Evolutionary conservation across 495 filamentous ascomycete species (phyloP).

Genomic region (Daldinia concentrica): DNA sequence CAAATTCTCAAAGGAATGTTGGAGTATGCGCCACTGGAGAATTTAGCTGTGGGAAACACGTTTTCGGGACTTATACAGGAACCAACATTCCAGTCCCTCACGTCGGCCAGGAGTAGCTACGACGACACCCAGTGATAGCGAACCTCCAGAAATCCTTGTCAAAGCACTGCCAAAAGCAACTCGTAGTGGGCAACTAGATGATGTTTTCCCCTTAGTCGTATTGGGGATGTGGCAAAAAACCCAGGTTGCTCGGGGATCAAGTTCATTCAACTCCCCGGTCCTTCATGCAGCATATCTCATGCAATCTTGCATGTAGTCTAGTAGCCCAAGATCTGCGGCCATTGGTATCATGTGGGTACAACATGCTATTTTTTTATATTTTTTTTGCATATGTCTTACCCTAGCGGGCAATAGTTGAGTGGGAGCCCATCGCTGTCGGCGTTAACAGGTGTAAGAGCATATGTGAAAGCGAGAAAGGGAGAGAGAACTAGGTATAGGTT

Average conservation of each 20-base stretch:
- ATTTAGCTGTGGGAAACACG: slow-evolving; percentile 35
- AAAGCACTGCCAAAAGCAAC: slow-evolving; percentile 18
- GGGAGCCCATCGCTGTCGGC: slow-evolving; percentile 11
- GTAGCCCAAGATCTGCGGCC: slow-evolving; percentile 19
- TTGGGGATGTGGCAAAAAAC: slow-evolving; percentile 25
- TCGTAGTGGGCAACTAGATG: slow-evolving; percentile 4
- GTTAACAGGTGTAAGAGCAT: slow-evolving; percentile 10
- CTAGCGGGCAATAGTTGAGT: slow-evolving; percentile 25
- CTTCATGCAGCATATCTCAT: slow-evolving; percentile 27
- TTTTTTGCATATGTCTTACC: slow-evolving; percentile 33
- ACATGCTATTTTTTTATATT: slow-evolving; percentile 7
- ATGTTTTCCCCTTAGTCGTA: background rate
- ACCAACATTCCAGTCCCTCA: slow-evolving; percentile 43
- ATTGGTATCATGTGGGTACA: slow-evolving; percentile 27
- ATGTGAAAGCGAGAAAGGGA: background rate
- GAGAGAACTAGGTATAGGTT: slow-evolving; percentile 3
- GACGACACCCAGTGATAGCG: slow-evolving; percentile 12
- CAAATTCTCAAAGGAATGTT: slow-evolving; percentile 42
- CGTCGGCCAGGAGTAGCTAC: slow-evolving; percentile 17
- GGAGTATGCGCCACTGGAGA: slow-evolving; percentile 34
- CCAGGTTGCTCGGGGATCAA: slow-evolving; percentile 11
- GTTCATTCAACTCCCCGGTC: slow-evolving; percentile 20
- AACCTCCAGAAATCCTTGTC: slow-evolving; percentile 2
- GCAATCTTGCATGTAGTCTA: slow-evolving; percentile 29
- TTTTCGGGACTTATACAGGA: slow-evolving; percentile 41